These are phyloP conservation scores for Cichorium intybus DNA, from an alignment of 140 eudicot species.

Conservation along the genomic window DNA sequence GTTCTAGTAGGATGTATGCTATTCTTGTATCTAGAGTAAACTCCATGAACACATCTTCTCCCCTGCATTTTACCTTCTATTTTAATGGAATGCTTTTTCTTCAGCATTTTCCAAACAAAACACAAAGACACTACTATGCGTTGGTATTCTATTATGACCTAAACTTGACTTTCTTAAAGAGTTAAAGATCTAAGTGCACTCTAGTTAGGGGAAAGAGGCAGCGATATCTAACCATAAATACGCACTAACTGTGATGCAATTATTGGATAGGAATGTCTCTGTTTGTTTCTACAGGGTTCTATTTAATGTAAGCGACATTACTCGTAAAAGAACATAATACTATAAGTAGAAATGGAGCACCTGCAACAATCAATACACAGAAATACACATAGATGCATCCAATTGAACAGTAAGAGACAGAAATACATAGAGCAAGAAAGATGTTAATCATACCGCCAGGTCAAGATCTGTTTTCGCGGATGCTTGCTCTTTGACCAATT, in stretches of 20 bases:
- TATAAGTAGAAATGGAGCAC: conserved; percentile 5
- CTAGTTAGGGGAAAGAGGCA: not conserved
- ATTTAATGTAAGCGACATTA: not conserved
- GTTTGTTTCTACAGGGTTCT: conserved; percentile 5
- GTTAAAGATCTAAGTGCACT: conserved; percentile 14
- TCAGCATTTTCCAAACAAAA: conserved; percentile 4
- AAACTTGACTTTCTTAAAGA: conserved; percentile 18
- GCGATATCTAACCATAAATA: not conserved
- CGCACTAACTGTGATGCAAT: not conserved
- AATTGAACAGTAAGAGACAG: not conserved
- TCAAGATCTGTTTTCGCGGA: conserved; percentile 88
- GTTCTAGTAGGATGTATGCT: not conserved
- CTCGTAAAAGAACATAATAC: not conserved
- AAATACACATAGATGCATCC: conserved; percentile 3
- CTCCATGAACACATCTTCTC: not conserved
- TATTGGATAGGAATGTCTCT: conserved; percentile 9
- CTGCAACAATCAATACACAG: not conserved
- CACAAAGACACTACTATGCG: not conserved
- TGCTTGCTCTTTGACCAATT: conserved; percentile 94
- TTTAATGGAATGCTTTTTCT: not conserved
- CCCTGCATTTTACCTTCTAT: not conserved
- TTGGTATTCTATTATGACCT: not conserved
- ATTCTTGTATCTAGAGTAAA: not conserved
- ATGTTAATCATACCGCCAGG: conserved; percentile 59
- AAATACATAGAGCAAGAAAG: not conserved